Percentiles rank a stretch among this genome's conserved stretches.
These are phyloP conservation scores for Lachnellula subtilissima DNA, from an alignment of 2,329 filamentous ascomycete species.

Conservation along the genomic window DNA sequence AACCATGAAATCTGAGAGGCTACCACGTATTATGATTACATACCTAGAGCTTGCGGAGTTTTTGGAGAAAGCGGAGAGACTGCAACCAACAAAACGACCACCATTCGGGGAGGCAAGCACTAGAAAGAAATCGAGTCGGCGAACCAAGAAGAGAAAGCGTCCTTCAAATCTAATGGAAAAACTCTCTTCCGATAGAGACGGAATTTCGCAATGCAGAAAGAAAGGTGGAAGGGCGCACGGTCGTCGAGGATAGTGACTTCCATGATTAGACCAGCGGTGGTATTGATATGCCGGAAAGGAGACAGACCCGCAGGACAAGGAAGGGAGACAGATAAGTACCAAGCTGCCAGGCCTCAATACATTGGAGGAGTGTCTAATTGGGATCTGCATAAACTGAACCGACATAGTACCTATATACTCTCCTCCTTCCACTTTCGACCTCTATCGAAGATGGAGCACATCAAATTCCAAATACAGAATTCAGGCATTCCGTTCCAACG, in stretches of 20 bases:
- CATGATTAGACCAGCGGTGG: slow-evolving; percentile 3
- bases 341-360: too few species aligned
- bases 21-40: background rate
- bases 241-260: slow-evolving; percentile 12
- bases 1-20: too few species aligned
- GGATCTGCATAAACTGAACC: too few species aligned
- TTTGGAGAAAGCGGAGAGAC: slow-evolving; percentile 13
- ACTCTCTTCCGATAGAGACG: slow-evolving; percentile 12
- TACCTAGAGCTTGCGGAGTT: slow-evolving; percentile 14
- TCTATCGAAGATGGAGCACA: too few species aligned
- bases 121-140: slow-evolving; percentile 9
- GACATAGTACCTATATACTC: too few species aligned
- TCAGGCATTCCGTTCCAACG: too few species aligned
- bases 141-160: slow-evolving; percentile 13
- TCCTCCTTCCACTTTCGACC: too few species aligned
- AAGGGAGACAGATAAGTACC: too few species aligned
- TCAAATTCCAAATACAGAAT: too few species aligned
- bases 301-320: slow-evolving; percentile 4
- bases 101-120: slow-evolving; percentile 9
- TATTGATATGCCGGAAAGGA: slow-evolving; percentile 8
- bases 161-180: slow-evolving; percentile 6
- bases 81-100: slow-evolving; percentile 11
- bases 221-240: slow-evolving; percentile 10
- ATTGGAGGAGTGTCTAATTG: too few species aligned
- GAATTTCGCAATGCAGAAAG: slow-evolving; percentile 14